A percentile compares a stretch with the other conserved stretches of the same genome.
Conservation (phyloP, 805 yeast species). For the Scheffersomyces lignosus region DNA sequence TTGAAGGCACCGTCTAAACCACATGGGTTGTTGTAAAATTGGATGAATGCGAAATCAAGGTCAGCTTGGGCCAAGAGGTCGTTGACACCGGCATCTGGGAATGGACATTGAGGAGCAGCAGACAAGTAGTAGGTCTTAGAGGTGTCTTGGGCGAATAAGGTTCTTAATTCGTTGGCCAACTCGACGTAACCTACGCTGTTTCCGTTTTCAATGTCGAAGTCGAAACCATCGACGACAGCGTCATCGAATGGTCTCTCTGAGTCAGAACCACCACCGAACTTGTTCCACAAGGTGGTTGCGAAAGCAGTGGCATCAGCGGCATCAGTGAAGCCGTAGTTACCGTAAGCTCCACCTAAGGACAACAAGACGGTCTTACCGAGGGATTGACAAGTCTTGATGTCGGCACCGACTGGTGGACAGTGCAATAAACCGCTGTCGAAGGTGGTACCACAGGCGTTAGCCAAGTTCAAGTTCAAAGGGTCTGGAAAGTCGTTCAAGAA, state of each 20-base stretch:
- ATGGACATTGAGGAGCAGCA: conserved; percentile 43
- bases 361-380: conserved; percentile 71
- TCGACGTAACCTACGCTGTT: conserved; percentile 32
- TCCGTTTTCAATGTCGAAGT: conserved; percentile 17
- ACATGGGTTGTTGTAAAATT: conserved; percentile 40
- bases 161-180: conserved; percentile 21
- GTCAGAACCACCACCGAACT: conserved; percentile 29
- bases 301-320: conserved; percentile 57
- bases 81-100: conserved; percentile 39
- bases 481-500: conserved; percentile 12
- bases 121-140: conserved; percentile 31
- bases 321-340: conserved; percentile 38
- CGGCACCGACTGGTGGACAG: conserved; percentile 45
- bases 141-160: conserved; percentile 20
- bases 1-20: conserved; percentile 28
- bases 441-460: conserved; percentile 13
- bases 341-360: conserved; percentile 58
- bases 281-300: conserved; percentile 46
- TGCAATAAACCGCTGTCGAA: conserved; percentile 11
- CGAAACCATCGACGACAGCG: conserved; percentile 33
- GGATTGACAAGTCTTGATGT: conserved; percentile 71
- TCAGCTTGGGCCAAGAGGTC: conserved; percentile 22
- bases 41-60: conserved; percentile 39
- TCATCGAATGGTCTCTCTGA: conserved; percentile 6
- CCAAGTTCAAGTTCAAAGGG: conserved; percentile 10